phyloP scores from a whole-genome alignment of 2,329 filamentous ascomycete genomes.

The Xylariaceae sp. region DNA sequence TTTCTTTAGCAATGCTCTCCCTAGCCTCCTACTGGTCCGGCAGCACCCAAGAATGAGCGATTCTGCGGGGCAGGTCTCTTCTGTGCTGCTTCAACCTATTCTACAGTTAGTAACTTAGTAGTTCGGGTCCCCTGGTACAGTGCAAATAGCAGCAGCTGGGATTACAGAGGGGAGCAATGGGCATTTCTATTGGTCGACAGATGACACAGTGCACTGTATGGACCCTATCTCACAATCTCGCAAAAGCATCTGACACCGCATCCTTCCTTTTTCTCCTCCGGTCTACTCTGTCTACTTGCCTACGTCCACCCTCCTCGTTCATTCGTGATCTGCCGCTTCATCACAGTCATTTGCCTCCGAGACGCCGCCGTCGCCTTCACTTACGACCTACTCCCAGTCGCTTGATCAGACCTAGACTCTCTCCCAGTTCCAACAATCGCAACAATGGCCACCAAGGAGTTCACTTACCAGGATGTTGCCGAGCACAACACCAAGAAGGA shows the following conservation, averaged over 20 bases:
- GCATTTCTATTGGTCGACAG: not conserved
- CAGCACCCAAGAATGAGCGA: no score
- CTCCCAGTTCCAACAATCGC: constrained; percentile 3
- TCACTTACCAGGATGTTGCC: constrained; percentile 76
- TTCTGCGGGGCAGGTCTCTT: constrained; percentile 10
- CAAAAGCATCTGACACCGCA: constrained; percentile 7
- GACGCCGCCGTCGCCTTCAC: constrained; percentile 3
- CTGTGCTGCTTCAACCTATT: no score
- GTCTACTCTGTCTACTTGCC: not conserved
- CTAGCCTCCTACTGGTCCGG: constrained; percentile 12
- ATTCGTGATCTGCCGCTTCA: not conserved
- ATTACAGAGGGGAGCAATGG: no score
- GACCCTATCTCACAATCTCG: not conserved
- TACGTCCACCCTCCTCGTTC: not conserved
- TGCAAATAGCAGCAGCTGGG: constrained; percentile 9
- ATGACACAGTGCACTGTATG: no score
- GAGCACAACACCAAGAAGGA: constrained; percentile 93
- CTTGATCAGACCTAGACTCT: constrained; percentile 4
- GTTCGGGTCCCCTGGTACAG: not conserved
- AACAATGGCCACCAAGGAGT: constrained; percentile 44
- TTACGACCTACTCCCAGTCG: constrained; percentile 2
- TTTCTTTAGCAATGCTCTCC: constrained; percentile 6
- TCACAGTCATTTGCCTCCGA: not conserved
- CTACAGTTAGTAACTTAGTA: no score
- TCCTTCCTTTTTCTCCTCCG: constrained; percentile 3